Evolutionary conservation across 441 rosid species (phyloP).

Genomic region (Arabidopsis hybrid): DNA sequence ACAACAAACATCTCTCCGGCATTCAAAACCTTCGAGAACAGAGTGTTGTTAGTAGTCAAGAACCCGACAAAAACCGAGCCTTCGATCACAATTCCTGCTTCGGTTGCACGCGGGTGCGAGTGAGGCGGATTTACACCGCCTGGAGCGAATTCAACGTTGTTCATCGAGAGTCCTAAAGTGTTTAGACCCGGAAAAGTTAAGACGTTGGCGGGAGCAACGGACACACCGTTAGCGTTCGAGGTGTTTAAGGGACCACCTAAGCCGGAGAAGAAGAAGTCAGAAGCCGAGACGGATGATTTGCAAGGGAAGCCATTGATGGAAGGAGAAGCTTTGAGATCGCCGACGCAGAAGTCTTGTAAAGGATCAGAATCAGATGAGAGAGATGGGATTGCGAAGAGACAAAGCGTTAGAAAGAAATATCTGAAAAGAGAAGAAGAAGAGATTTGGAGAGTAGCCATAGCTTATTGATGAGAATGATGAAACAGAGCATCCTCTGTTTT

Average conservation of each 20-base stretch:
- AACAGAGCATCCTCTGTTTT: constrained; percentile 38
- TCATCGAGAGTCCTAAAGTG: constrained; percentile 76
- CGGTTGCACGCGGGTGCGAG: constrained; percentile 68
- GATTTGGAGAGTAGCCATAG: constrained; percentile 43
- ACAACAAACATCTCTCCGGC: constrained; percentile 73
- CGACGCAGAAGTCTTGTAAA: constrained; percentile 79
- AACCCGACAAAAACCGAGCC: constrained; percentile 76
- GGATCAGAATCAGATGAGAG: constrained; percentile 63
- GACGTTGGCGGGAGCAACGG: constrained; percentile 54
- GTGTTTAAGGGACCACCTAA: constrained; percentile 58
- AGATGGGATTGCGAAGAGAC: constrained; percentile 49
- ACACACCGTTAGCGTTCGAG: constrained; percentile 49
- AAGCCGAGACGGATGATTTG: constrained; percentile 60
- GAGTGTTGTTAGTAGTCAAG: constrained; percentile 58
- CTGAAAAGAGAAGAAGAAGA: constrained; percentile 24
- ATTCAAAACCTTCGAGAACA: constrained; percentile 58
- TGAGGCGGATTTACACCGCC: constrained; percentile 81
- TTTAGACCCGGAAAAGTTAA: constrained; percentile 64
- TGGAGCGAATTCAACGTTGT: constrained; percentile 67
- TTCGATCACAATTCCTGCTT: constrained; percentile 58
- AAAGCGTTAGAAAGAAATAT: constrained; percentile 41
- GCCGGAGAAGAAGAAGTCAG: constrained; percentile 74
- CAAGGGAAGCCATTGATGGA: constrained; percentile 78
- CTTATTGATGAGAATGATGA: constrained; percentile 33
- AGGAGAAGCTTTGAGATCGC: constrained; percentile 48